These are phyloP conservation scores for Hanseniaspora mollemarum DNA, from an alignment of 805 yeast species.

Conservation along the genomic window DNA sequence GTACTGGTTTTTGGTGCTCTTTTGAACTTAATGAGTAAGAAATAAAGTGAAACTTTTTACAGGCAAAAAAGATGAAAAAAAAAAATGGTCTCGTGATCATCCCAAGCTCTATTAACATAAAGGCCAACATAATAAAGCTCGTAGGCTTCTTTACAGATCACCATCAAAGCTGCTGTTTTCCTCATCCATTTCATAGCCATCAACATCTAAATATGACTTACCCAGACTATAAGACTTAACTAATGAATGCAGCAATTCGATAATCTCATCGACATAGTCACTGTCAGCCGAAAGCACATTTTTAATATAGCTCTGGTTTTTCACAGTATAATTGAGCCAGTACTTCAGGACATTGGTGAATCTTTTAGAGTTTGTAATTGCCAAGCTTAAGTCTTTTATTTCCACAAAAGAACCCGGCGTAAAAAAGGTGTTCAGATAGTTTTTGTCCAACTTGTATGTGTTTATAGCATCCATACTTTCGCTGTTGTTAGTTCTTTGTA, in stretches of 20 bases:
- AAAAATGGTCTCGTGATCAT: no score
- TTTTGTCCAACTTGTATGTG: conserved; percentile 7
- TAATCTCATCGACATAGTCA: conserved; percentile 4
- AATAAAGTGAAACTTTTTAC: no score
- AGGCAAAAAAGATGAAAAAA: no score
- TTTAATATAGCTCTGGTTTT: conserved; percentile 5
- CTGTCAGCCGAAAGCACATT: neutral
- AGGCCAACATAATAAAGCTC: no score
- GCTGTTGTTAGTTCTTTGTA: neutral
- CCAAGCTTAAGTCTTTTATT: neutral
- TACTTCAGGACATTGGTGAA: conserved; percentile 12
- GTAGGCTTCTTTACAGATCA: no score
- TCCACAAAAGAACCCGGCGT: conserved; percentile 3
- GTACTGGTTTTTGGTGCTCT: no score
- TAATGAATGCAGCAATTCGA: conserved; percentile 8
- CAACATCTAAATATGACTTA: conserved; percentile 5
- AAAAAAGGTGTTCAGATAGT: conserved; percentile 7
- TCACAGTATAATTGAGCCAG: conserved; percentile 10
- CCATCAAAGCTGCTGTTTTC: conserved; percentile 6
- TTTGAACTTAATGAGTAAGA: no score
- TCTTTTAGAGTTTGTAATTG: conserved; percentile 6
- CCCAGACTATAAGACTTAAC: conserved; percentile 7
- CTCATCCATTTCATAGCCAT: conserved; percentile 6
- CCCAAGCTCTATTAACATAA: no score
- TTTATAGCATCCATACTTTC: neutral